Percentiles rank a stretch among this genome's conserved stretches.
Evolutionary conservation across 495 filamentous ascomycete species (phyloP).

Genomic region (Talaromyces trachyspermus): DNA sequence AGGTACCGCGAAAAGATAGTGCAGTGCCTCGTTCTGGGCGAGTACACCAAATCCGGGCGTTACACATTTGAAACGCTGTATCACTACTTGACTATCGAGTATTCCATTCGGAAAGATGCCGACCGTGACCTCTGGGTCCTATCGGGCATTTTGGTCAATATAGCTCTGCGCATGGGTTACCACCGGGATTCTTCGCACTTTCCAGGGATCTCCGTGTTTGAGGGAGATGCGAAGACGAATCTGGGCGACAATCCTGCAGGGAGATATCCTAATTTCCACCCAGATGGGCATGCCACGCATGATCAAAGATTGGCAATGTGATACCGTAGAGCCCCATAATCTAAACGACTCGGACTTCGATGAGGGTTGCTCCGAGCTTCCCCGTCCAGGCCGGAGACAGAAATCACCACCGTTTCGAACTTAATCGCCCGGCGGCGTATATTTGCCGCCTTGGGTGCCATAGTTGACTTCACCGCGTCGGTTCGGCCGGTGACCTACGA

Average conservation of each 20-base stretch:
- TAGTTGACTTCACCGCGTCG: not conserved
- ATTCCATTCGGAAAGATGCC: conserved; percentile 25
- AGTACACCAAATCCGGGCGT: conserved; percentile 29
- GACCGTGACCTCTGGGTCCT: conserved; percentile 36
- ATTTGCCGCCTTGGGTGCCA: not conserved
- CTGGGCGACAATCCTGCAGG: conserved; percentile 42
- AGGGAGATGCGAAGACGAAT: conserved; percentile 49
- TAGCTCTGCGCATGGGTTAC: conserved; percentile 42
- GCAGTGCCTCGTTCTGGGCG: conserved; percentile 23
- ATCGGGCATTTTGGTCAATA: conserved; percentile 24
- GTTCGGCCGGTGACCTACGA: not conserved
- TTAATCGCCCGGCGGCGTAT: not conserved
- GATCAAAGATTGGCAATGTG: conserved; percentile 21
- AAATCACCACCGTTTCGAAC: not conserved
- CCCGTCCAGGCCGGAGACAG: conserved; percentile 20
- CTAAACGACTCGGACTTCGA: conserved; percentile 36
- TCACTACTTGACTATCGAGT: conserved; percentile 33
- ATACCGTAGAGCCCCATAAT: conserved; percentile 35
- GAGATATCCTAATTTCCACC: conserved; percentile 39
- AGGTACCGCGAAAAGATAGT: conserved; percentile 19
- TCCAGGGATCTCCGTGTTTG: conserved; percentile 39
- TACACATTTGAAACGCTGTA: conserved; percentile 36
- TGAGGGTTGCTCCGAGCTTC: conserved; percentile 24
- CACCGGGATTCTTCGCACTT: conserved; percentile 41
- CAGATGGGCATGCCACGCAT: conserved; percentile 33